These are phyloP conservation scores for Chrysoporthe austroafricana DNA, from an alignment of 2,329 filamentous ascomycete species.

Conservation along the genomic window DNA sequence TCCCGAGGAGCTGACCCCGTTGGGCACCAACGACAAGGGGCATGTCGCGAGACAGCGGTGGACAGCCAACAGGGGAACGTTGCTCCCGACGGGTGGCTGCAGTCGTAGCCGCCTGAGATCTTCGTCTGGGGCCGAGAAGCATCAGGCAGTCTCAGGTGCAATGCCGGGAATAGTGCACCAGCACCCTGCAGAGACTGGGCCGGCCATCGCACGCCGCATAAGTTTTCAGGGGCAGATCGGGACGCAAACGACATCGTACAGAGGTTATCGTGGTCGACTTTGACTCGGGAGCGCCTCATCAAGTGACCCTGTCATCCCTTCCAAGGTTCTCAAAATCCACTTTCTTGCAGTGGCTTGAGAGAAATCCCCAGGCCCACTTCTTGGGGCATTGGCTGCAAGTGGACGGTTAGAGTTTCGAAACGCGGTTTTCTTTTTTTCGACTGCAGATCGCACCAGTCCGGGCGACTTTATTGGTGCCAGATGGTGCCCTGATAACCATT, in stretches of 20 bases:
- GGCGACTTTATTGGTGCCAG: conserved; percentile 1
- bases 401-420: conserved; percentile 1
- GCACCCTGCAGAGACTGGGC: conserved; percentile 2
- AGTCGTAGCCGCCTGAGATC: conserved; percentile 8
- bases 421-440: not conserved
- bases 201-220: conserved; percentile 20
- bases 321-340: conserved; percentile 8
- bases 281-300: not conserved
- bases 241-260: not conserved
- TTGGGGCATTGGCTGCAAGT: conserved; percentile 2
- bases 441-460: not conserved
- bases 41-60: conserved; percentile 1
- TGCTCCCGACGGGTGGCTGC: conserved; percentile 23
- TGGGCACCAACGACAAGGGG: conserved; percentile 28
- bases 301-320: not conserved
- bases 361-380: conserved; percentile 12
- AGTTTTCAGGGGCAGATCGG: conserved; percentile 14
- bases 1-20: conserved; percentile 23
- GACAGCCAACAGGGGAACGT: conserved; percentile 28
- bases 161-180: conserved; percentile 13
- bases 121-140: conserved; percentile 17
- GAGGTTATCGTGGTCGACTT: not conserved
- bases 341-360: conserved; percentile 16
- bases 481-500: not conserved
- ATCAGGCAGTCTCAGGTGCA: conserved; percentile 1